These are phyloP conservation scores for Boletus subparvulus DNA, from an alignment of 768 basidiomycete species.

Conservation along the genomic window DNA sequence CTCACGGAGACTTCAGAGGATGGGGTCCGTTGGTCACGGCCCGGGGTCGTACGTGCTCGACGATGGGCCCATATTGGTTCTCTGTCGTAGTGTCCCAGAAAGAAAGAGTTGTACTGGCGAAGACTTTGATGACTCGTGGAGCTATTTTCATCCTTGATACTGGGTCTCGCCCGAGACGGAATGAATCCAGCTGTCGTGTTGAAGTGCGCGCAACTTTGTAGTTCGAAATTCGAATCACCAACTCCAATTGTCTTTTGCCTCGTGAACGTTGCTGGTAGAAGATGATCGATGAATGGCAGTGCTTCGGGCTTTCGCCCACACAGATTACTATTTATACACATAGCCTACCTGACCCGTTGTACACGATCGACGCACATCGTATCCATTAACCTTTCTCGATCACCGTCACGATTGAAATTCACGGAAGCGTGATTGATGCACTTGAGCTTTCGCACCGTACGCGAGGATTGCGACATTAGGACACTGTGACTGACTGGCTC, in stretches of 20 bases:
- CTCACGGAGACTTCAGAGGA: constrained; percentile 3
- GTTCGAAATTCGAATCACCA: no score
- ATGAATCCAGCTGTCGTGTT: no score
- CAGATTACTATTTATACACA: neutral
- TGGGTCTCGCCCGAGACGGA: no score
- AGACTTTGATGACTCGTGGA: neutral
- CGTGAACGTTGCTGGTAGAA: no score
- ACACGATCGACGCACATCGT: neutral
- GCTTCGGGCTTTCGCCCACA: neutral
- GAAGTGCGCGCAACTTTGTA: no score
- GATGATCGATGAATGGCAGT: neutral
- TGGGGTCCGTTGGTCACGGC: neutral
- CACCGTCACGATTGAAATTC: neutral
- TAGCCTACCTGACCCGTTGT: neutral
- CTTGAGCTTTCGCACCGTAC: neutral
- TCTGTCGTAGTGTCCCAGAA: constrained; percentile 16
- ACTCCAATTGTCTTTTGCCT: no score
- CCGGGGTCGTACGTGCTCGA: neutral
- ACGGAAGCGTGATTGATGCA: neutral
- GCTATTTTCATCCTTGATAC: no score
- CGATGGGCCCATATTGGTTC: constrained; percentile 5
- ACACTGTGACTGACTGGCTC: no score
- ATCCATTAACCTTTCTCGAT: neutral
- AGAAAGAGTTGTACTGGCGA: neutral
- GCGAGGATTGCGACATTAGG: neutral